These are phyloP conservation scores for Gaeumannomyces sp. DNA, from an alignment of 2,329 filamentous ascomycete genomes.

Conservation along the genomic window DNA sequence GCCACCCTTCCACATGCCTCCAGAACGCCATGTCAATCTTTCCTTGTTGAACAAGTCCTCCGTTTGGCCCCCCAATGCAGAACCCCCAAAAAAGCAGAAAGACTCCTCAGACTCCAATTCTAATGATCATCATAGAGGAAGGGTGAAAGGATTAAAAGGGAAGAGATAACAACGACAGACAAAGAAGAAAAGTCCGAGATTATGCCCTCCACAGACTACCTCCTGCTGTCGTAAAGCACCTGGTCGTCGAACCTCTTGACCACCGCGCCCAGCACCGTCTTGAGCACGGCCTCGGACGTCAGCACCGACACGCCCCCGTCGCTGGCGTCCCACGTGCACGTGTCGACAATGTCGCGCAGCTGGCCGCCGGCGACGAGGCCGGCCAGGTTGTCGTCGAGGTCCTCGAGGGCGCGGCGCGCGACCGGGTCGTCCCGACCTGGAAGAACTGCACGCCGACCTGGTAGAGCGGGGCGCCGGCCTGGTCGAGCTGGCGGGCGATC, in stretches of 20 bases:
- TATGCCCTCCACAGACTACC: background rate
- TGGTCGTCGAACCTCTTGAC: conserved; percentile 53
- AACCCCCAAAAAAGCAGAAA: background rate
- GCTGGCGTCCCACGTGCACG: conserved; percentile 63
- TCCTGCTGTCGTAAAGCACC: background rate
- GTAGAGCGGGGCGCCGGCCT: conserved; percentile 62
- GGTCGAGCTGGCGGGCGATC: conserved; percentile 65
- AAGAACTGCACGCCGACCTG: conserved; percentile 96
- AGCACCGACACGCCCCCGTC: conserved; percentile 40
- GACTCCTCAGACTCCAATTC: background rate
- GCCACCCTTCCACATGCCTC: too few relatives aligned
- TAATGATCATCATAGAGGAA: background rate
- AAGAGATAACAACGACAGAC: background rate
- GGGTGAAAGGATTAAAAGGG: background rate
- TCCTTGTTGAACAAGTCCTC: too few relatives aligned
- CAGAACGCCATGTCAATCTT: too few relatives aligned
- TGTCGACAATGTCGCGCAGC: conserved; percentile 86
- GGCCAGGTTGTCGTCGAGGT: conserved; percentile 68
- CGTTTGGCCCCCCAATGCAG: background rate
- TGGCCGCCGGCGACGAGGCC: conserved; percentile 44
- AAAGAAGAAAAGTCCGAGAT: background rate
- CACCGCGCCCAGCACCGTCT: conserved; percentile 74
- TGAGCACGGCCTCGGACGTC: conserved; percentile 67
- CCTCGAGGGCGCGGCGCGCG: conserved; percentile 59
- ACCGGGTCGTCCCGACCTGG: conserved; percentile 73